These are phyloP conservation scores for Hanseniaspora guilliermondii DNA, from an alignment of 805 yeast genomes.

Conservation along the genomic window DNA sequence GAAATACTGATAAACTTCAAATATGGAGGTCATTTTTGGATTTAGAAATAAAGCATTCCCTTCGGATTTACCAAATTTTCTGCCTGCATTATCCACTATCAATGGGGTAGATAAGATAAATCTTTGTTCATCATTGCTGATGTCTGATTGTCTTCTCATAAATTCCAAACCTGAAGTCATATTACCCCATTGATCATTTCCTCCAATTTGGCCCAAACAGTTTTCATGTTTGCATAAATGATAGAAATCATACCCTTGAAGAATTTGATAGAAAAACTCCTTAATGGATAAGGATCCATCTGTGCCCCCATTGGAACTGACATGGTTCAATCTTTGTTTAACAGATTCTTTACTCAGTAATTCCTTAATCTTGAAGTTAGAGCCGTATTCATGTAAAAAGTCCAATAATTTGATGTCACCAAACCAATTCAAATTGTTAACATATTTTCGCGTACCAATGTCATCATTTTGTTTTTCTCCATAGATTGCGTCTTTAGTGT, in stretches of 20 bases:
- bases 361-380: constrained; percentile 63
- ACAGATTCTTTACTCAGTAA: constrained; percentile 88
- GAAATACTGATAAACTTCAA: constrained; percentile 74
- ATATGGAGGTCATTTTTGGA: constrained; percentile 60
- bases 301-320: not conserved
- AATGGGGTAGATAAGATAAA: constrained; percentile 85
- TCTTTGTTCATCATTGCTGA: constrained; percentile 27
- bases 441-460: constrained; percentile 33
- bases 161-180: constrained; percentile 91
- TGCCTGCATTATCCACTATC: constrained; percentile 77
- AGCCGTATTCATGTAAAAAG: constrained; percentile 66
- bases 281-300: constrained; percentile 55
- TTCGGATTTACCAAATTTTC: constrained; percentile 91
- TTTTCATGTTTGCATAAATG: constrained; percentile 49
- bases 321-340: constrained; percentile 51
- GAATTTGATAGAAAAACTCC: constrained; percentile 82
- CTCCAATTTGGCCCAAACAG: constrained; percentile 78
- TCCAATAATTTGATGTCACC: constrained; percentile 57
- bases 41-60: constrained; percentile 92
- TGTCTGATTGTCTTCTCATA: constrained; percentile 38
- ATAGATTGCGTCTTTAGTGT: constrained; percentile 27
- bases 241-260: constrained; percentile 90
- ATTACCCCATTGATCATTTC: constrained; percentile 97
- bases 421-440: constrained; percentile 83
- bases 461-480: not conserved